Base-by-base conservation (phyloP, 306 rosid species). In the Quercus glauca region DNA sequence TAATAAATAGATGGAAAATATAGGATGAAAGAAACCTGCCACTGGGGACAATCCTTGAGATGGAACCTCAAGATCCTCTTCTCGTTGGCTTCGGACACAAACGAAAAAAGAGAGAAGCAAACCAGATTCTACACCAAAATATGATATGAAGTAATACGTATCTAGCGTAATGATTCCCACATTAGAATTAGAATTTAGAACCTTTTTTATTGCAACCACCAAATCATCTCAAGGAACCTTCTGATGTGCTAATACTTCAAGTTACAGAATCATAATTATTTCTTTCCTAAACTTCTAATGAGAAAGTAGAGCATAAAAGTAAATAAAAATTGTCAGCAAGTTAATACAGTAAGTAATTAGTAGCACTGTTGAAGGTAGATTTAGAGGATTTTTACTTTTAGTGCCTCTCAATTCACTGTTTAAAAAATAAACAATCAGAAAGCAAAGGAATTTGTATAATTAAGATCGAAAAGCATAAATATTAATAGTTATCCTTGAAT, bases 1-100 rank as follows among this genome's bases (percentile, higher is more conserved):
- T 51, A 21, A 51, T 26, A 73, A 41, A 71, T 49, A 28, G 14
- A 14, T 31, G n/a, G 11, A 15, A 74, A 64, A 31, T 33, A 75
- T 9, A 49, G 76, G 60, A 60, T 31, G 82, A 73, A 84, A 75
- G 85, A 82, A 86, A 94, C 97, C 97, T 90, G 97, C 76, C 7
- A 94, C 89, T 5, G 93, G 79, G 73, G 94, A 85, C 72, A 78
- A 76, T 73, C 85, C 88, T 14, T 87, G 86, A 0, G 88, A 80
- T 29, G 81, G 76, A 84, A 79, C 83, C 81, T 85, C 92, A 2
- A 79, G 85, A 60, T 85, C 92, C 77, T 79, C 91, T 70, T 90
- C 93, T 79, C 75, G 87, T 77, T 86, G 91, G 87, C 95, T 94
- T 86, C 63, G 79, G 21, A 35, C 41, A 35, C 41, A 35, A 35